phyloP scores from a whole-genome alignment of 768 basidiomycete species.

The Chiua virens region DNA sequence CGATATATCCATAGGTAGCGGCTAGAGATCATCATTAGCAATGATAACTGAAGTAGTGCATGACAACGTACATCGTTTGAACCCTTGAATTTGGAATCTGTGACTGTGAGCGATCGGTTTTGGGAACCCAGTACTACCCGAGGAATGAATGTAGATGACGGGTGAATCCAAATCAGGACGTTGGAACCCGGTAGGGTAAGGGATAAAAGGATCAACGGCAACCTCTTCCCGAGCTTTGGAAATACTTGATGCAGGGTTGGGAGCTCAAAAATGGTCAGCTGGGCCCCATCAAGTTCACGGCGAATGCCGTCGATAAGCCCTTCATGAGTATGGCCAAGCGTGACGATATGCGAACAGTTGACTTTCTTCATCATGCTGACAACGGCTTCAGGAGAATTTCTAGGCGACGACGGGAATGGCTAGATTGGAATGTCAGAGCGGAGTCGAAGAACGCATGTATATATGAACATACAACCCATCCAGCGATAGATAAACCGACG shows the following conservation, averaged over 20 bases:
- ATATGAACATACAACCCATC: background rate
- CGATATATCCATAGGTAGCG: background rate
- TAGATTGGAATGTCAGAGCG: slow-evolving; percentile 4
- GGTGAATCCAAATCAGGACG: slow-evolving; percentile 12
- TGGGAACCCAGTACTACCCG: slow-evolving; percentile 47
- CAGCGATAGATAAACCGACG: slow-evolving; percentile 17
- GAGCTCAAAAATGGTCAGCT: slow-evolving; percentile 8
- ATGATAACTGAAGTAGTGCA: background rate
- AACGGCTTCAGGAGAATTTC: slow-evolving; percentile 20
- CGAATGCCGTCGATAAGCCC: slow-evolving; percentile 12
- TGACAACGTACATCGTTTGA: slow-evolving; percentile 30
- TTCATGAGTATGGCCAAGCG: slow-evolving; percentile 5
- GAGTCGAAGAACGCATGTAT: slow-evolving; percentile 6
- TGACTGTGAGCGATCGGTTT: slow-evolving; percentile 40
- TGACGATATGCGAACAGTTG: slow-evolving; percentile 18
- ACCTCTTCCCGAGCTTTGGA: slow-evolving; percentile 37
- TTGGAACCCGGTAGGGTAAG: slow-evolving; percentile 2
- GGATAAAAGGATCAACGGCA: slow-evolving; percentile 6
- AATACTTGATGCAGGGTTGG: slow-evolving; percentile 28
- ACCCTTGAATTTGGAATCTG: slow-evolving; percentile 34
- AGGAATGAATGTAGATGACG: slow-evolving; percentile 22
- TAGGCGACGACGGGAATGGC: slow-evolving; percentile 25
- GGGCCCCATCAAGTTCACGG: background rate
- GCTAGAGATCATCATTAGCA: background rate
- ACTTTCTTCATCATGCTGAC: slow-evolving; percentile 20